phyloP scores from a whole-genome alignment of 805 yeast genomes.

The Metschnikowia drakensbergensis region DNA sequence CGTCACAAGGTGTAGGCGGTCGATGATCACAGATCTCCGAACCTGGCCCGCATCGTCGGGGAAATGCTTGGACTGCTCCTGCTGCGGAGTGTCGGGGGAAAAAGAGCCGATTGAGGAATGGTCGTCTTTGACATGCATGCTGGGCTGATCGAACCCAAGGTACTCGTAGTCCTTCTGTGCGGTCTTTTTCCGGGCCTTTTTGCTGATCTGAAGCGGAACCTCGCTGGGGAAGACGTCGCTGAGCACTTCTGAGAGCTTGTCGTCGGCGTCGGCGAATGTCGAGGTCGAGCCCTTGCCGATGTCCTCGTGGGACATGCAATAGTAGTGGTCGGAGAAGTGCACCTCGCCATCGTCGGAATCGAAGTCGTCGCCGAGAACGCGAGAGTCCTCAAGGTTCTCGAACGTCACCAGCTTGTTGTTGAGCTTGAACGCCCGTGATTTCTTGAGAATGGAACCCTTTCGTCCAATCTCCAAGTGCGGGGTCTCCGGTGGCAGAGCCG shows the following conservation, averaged over 20 bases:
- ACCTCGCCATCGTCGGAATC: constrained; percentile 10
- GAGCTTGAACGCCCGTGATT: constrained; percentile 9
- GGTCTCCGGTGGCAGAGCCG: neutral
- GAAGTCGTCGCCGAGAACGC: constrained; percentile 17
- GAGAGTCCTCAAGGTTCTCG: constrained; percentile 31
- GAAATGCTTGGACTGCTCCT: constrained; percentile 5
- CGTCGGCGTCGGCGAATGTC: constrained; percentile 13
- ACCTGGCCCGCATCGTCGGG: constrained; percentile 7
- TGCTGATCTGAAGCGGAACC: constrained; percentile 32
- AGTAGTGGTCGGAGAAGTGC: constrained; percentile 20
- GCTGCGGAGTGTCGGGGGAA: constrained; percentile 37
- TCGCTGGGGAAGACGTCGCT: constrained; percentile 39
- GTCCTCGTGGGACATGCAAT: constrained; percentile 23
- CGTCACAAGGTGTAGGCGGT: constrained; percentile 37
- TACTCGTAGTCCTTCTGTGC: neutral
- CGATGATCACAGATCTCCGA: constrained; percentile 36
- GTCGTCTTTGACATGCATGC: constrained; percentile 13
- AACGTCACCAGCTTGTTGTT: constrained; percentile 37
- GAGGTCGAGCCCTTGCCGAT: constrained; percentile 4
- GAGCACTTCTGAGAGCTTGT: constrained; percentile 36
- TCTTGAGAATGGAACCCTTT: constrained; percentile 15
- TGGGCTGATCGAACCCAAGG: neutral
- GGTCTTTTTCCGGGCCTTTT: constrained; percentile 11
- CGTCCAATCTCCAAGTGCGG: constrained; percentile 3
- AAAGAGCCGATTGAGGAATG: constrained; percentile 33